Evolutionary conservation across 345 rosid species (phyloP).

Genomic region (thale cress (Arabidopsis thaliana)): DNA sequence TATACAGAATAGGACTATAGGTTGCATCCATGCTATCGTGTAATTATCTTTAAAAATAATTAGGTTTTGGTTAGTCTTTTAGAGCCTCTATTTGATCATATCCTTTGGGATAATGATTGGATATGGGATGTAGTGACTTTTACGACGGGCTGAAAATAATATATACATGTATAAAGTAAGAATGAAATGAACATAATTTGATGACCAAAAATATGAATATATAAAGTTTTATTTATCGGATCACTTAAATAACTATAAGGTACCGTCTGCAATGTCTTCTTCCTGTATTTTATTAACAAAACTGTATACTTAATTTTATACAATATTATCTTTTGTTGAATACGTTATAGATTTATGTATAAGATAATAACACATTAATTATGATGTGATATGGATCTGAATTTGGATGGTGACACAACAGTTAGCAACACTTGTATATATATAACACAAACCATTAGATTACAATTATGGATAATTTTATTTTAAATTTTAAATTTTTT

Average conservation of each 20-base stretch:
- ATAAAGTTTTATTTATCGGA: background rate
- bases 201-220: background rate
- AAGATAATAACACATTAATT: too few relatives aligned
- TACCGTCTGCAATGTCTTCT: constrained; percentile 6
- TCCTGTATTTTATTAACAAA: background rate
- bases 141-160: background rate
- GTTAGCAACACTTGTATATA: too few relatives aligned
- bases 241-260: constrained; percentile 4
- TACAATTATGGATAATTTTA: too few relatives aligned
- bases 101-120: constrained; percentile 5
- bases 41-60: background rate
- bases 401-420: too few relatives aligned
- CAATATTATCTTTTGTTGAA: background rate
- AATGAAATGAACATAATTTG: background rate
- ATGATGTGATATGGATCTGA: too few relatives aligned
- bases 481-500: too few relatives aligned
- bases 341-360: background rate
- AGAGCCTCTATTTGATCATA: constrained; percentile 31
- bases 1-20: constrained; percentile 7
- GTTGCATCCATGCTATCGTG: constrained; percentile 17
- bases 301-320: background rate
- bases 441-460: too few relatives aligned
- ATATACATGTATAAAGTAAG: background rate
- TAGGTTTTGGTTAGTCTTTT: background rate
- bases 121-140: constrained; percentile 10